These are phyloP conservation scores for Pythium rhizo-oryzae DNA, from an alignment of 352 stramenopile species.

Conservation along the genomic window DNA sequence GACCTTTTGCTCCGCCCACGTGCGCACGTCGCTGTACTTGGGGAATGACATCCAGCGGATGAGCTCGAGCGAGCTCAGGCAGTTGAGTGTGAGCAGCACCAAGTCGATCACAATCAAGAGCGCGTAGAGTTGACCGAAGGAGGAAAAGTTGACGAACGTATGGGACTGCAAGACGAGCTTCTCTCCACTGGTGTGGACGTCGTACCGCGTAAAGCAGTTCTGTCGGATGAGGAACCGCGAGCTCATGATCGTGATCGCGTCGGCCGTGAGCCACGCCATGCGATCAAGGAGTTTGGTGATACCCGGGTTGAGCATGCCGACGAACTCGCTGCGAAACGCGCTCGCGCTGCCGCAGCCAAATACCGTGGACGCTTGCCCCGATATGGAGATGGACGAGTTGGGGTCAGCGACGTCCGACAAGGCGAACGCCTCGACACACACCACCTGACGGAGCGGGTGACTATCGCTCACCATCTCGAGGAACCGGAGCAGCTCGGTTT, in stretches of 20 bases:
- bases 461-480: slow-evolving; percentile 21
- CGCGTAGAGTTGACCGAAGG: slow-evolving; percentile 24
- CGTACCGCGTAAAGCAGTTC: slow-evolving; percentile 20
- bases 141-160: slow-evolving; percentile 24
- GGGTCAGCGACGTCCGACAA: too few species aligned
- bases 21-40: slow-evolving; percentile 22
- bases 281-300: slow-evolving; percentile 1
- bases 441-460: slow-evolving; percentile 7
- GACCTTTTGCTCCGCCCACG: slow-evolving; percentile 21
- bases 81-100: slow-evolving; percentile 25
- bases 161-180: slow-evolving; percentile 10
- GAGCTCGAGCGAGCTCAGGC: slow-evolving; percentile 26
- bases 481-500: slow-evolving; percentile 21
- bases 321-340: slow-evolving; percentile 25
- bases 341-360: slow-evolving; percentile 28
- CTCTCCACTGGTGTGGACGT: neutral
- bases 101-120: slow-evolving; percentile 29
- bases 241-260: slow-evolving; percentile 20
- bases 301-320: slow-evolving; percentile 8
- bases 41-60: slow-evolving; percentile 26
- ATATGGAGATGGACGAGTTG: too few species aligned
- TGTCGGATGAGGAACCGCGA: slow-evolving; percentile 24
- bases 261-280: slow-evolving; percentile 28
- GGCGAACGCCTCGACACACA: slow-evolving; percentile 26
- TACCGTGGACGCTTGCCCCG: neutral